Percentiles rank a stretch among this genome's conserved stretches.
Conservation (phyloP, 129 eudicot genomes). For the Centella asiatica region DNA sequence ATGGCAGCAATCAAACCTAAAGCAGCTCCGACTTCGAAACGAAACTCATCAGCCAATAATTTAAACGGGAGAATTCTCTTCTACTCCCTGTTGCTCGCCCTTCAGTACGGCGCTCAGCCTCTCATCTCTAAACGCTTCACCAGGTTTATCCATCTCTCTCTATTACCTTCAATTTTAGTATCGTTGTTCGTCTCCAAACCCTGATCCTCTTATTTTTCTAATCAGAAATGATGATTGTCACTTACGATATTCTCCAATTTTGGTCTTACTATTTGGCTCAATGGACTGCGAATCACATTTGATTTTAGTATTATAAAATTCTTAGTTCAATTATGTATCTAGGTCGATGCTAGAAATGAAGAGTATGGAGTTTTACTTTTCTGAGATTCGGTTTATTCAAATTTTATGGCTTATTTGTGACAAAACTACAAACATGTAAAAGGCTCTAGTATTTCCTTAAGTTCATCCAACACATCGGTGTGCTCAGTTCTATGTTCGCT, state of each 20-base stretch:
- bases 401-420: too few species aligned
- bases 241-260: too few species aligned
- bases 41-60: slow-evolving; percentile 7
- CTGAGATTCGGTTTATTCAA: too few species aligned
- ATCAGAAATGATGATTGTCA: not conserved
- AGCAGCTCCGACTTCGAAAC: slow-evolving; percentile 11
- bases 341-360: not conserved
- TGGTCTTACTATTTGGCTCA: too few species aligned
- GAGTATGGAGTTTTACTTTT: too few species aligned
- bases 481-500: not conserved
- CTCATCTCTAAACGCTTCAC: slow-evolving; percentile 73
- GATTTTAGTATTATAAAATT: too few species aligned
- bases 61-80: slow-evolving; percentile 45
- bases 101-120: slow-evolving; percentile 96
- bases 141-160: slow-evolving; percentile 4
- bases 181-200: not conserved
- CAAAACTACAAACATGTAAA: too few species aligned
- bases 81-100: slow-evolving; percentile 67
- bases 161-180: not conserved
- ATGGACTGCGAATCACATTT: too few species aligned
- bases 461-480: not conserved
- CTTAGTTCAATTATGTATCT: not conserved
- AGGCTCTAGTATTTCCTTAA: not conserved
- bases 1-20: slow-evolving; percentile 54
- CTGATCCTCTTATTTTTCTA: not conserved